These are phyloP conservation scores for Blastobotrys peoriensis DNA, from an alignment of 805 yeast species.

Conservation along the genomic window DNA sequence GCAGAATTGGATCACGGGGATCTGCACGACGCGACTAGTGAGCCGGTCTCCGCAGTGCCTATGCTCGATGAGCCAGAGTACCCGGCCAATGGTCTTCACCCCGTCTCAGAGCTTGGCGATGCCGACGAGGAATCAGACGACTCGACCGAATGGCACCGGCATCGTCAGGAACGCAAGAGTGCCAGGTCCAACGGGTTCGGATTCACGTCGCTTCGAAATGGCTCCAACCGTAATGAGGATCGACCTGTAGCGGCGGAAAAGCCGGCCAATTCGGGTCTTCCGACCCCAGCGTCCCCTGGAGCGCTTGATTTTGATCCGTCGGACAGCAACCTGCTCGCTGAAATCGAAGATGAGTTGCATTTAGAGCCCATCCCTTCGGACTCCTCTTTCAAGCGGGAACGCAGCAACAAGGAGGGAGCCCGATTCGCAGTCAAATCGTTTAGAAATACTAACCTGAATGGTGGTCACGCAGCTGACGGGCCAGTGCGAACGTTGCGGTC, in stretches of 20 bases:
- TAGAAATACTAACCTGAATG: background rate
- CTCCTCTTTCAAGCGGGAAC: slow-evolving; percentile 5
- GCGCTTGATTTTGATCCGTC: background rate
- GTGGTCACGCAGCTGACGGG: background rate
- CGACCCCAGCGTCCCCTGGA: background rate
- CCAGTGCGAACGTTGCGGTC: background rate
- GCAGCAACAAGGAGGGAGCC: background rate
- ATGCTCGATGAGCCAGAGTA: background rate
- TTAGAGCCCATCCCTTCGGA: background rate
- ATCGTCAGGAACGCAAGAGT: background rate
- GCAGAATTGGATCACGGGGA: background rate
- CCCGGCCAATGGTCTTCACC: background rate
- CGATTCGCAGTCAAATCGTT: background rate
- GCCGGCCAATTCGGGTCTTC: too few species aligned
- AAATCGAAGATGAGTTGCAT: background rate
- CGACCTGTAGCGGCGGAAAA: background rate
- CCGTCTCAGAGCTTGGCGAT: background rate
- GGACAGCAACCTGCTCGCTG: background rate
- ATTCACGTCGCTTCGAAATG: background rate
- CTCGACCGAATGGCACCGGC: background rate
- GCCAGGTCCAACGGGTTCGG: background rate
- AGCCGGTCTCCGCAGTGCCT: background rate
- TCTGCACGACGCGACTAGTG: background rate
- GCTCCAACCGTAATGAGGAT: background rate
- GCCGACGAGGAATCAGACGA: slow-evolving; percentile 6